Base-by-base conservation (phyloP, 129 eudicot species). In the Erigeron canadensis region DNA sequence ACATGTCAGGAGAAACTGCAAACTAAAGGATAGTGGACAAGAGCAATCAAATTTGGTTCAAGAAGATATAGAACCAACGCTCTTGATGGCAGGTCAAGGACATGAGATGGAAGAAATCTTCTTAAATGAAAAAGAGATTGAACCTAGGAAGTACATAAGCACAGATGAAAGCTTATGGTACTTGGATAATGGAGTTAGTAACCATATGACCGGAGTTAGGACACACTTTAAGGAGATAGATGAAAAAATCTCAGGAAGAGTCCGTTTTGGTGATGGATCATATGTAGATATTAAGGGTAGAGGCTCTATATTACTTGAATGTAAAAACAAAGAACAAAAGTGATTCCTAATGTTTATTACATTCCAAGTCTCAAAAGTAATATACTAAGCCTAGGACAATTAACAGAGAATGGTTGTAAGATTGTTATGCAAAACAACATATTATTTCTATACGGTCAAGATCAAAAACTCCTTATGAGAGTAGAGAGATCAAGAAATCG, bases 391-490 rank as follows among this genome's bases (percentile, higher is more conserved):
- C 54, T 47, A 47, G 54, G 54, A 11, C 54, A 47, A 47, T 47
- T 47, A 47, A 11, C 54, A 11, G 16, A 47, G 54, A 47, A 47
- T 47, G 16, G 54, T 4, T 47, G 54, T 47, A 47, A 46, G 54
- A 47, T 47, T 15, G 15, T 47, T 47, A 47, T 47, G 54, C 54
- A 47, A 47, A 47, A 47, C 16, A 11, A 47, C 16, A 47, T 11
- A 47, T n/a, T 47, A 7, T 47, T 11, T 15, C 54, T 47, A 6
- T 53, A 53, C 21, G 28, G 59, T 17, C 59, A 54, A 23, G 59
- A n/a, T 54, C 59, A 54, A 15, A 54, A 54, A 54, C 59, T 54
- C 59, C 59, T 54, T 54, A 16, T 17, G 59, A 54, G 28, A 17
- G 59, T 17, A 16, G 59, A 54, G 59, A 54, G 23, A 54, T 54